Conservation (phyloP, 2,329 filamentous ascomycete genomes). For the Aureobasidium sp. region DNA sequence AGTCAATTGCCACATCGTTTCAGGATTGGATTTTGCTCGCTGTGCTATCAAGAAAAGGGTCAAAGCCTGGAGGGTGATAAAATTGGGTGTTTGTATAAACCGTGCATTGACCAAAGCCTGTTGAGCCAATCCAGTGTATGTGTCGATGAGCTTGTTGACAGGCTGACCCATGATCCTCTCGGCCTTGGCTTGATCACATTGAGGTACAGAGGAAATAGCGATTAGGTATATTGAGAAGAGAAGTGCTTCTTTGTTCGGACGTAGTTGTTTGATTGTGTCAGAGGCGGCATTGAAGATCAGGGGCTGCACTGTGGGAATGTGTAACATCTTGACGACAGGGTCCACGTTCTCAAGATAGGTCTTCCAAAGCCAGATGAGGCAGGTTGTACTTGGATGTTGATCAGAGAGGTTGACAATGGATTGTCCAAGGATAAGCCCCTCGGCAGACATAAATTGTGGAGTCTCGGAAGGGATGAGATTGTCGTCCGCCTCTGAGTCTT, state of each 20-base stretch:
- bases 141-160: slow-evolving; percentile 31
- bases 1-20: slow-evolving; percentile 69
- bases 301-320: slow-evolving; percentile 61
- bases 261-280: slow-evolving; percentile 55
- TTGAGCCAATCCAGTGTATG: slow-evolving; percentile 14
- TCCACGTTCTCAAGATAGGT: slow-evolving; percentile 77
- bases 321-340: slow-evolving; percentile 73
- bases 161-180: slow-evolving; percentile 53
- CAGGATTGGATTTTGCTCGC: slow-evolving; percentile 50
- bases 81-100: slow-evolving; percentile 71
- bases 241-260: slow-evolving; percentile 64
- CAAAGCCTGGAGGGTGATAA: slow-evolving; percentile 73
- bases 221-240: slow-evolving; percentile 68
- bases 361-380: slow-evolving; percentile 46
- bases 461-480: slow-evolving; percentile 24
- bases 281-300: slow-evolving; percentile 55
- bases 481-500: neutral
- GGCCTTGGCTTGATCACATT: slow-evolving; percentile 46
- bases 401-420: neutral
- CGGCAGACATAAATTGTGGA: slow-evolving; percentile 26
- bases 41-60: slow-evolving; percentile 61
- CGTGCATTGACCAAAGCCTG: slow-evolving; percentile 72
- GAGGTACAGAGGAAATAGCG: slow-evolving; percentile 55
- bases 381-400: slow-evolving; percentile 10
- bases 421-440: slow-evolving; percentile 8